Evolutionary conservation across 305 asterid species (phyloP), one percentile per base, ranked within the genome.

Genomic region (Lippia alba): DNA sequence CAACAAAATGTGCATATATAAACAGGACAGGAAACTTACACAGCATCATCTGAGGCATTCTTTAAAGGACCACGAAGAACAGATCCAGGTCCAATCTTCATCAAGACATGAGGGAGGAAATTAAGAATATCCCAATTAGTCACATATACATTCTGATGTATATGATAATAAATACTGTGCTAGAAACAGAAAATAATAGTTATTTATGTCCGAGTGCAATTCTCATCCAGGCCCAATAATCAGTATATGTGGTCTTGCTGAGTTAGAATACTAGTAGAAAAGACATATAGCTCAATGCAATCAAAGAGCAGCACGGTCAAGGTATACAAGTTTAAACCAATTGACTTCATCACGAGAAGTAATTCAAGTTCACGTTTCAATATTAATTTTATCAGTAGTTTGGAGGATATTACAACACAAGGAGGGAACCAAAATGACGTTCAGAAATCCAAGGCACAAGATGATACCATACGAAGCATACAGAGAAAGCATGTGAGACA

Each of bases 61-160:
- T 69, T 79, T 72, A 88, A 81, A 76, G 98, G 99, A 78, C 98
- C 99, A 30, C 97, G 96, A 81, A 95, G 76, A 82, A 82, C 64
- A 40, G 98, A 89, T 74, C 96, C 97, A 76, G 98, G 95, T 63
- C 99, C 99, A 86, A 91, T 84, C 99, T 95, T 81, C 79, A 82
- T 36, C 58, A 20, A 50, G 63, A 55, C 76, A 77, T 19, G 79
- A 64, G 61, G 71, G 63, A 70, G 72, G 69, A 71, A 30, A 59
- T 55, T 16, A 64, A 61, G 34, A 45, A 73, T 61, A 64, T 32
- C 54, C n/a, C 46, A 49, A 61, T 59, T 69, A 68, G 64, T 49
- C 49, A 56, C 59, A 69, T 19, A 45, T 33, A 30, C 8, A 65
- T 45, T 73, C 54, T 46, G 56, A 24, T 17, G 59, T 61, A 56